phyloP scores from a whole-genome alignment of 352 stramenopile genomes.

The Phytophthora aleatoria region DNA sequence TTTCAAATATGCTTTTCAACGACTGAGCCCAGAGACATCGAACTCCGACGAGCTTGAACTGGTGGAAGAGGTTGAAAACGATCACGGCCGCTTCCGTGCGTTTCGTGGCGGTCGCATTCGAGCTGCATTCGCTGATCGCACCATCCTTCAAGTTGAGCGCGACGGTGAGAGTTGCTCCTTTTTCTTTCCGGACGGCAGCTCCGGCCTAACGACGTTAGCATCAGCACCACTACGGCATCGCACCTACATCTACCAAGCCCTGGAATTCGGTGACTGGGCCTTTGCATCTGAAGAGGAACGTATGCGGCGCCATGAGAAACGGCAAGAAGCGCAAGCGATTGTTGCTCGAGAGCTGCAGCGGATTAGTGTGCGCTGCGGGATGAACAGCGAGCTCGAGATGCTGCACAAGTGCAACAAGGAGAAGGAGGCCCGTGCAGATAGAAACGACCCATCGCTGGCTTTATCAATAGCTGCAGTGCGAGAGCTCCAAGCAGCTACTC shows the following conservation, averaged over 20 bases:
- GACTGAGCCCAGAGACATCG: not conserved
- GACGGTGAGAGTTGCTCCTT: slow-evolving; percentile 48
- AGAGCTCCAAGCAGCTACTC: slow-evolving; percentile 54
- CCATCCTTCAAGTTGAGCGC: slow-evolving; percentile 64
- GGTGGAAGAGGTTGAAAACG: slow-evolving; percentile 49
- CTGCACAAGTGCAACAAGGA: slow-evolving; percentile 15
- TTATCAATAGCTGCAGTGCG: slow-evolving; percentile 41
- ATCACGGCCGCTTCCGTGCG: slow-evolving; percentile 64
- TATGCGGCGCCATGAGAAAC: slow-evolving; percentile 42
- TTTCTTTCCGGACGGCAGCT: slow-evolving; percentile 54
- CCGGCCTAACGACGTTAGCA: slow-evolving; percentile 38
- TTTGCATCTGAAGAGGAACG: slow-evolving; percentile 60
- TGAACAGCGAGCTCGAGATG: slow-evolving; percentile 30
- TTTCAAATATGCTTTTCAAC: slow-evolving; percentile 18
- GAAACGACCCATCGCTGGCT: slow-evolving; percentile 1
- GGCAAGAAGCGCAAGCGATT: slow-evolving; percentile 37
- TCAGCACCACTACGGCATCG: slow-evolving; percentile 45
- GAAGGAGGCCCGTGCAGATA: not conserved
- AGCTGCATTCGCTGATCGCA: slow-evolving; percentile 71
- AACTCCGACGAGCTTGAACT: slow-evolving; percentile 28
- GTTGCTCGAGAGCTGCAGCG: slow-evolving; percentile 45
- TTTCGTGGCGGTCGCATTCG: slow-evolving; percentile 69
- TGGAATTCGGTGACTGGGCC: slow-evolving; percentile 74
- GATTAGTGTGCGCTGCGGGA: slow-evolving; percentile 45
- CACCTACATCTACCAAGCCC: slow-evolving; percentile 55